Percentiles rank a stretch among this genome's conserved stretches.
These are phyloP conservation scores for Xylaria sp. DNA, from an alignment of 2,329 filamentous ascomycete species.

Conservation along the genomic window DNA sequence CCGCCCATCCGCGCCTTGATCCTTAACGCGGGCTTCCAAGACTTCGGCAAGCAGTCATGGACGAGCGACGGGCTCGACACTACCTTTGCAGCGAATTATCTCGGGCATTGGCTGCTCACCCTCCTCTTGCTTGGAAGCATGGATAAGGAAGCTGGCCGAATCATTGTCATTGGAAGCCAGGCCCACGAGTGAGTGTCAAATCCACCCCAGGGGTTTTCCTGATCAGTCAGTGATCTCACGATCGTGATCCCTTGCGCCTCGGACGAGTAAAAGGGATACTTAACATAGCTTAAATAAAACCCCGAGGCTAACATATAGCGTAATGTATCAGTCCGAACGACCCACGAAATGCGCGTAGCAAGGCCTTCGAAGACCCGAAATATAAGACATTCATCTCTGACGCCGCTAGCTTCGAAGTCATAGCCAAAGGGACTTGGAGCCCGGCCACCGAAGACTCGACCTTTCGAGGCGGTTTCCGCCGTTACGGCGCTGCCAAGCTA, in stretches of 20 bases:
- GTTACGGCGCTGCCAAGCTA: conserved; percentile 47
- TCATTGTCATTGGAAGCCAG: conserved; percentile 41
- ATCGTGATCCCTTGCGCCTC: too few species aligned
- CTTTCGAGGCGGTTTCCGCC: conserved; percentile 39
- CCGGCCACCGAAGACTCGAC: conserved; percentile 41
- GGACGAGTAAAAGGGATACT: too few species aligned
- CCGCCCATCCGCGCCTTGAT: conserved; percentile 55
- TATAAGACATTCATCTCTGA: conserved; percentile 38
- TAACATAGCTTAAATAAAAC: too few species aligned
- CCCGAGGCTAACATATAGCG: background rate
- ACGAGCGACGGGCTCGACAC: conserved; percentile 42
- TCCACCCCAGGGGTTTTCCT: too few species aligned
- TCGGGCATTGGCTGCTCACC: conserved; percentile 44
- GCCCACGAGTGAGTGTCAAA: conserved; percentile 50
- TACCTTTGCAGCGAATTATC: conserved; percentile 43
- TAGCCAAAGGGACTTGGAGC: conserved; percentile 45
- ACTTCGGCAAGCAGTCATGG: conserved; percentile 40
- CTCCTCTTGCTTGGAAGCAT: conserved; percentile 44
- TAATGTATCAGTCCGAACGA: conserved; percentile 21
- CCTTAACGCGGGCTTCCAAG: conserved; percentile 49
- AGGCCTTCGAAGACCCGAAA: conserved; percentile 33
- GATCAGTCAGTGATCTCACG: too few species aligned
- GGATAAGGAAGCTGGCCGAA: conserved; percentile 37
- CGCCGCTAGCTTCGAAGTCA: conserved; percentile 33
- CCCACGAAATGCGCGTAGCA: conserved; percentile 14